Conservation (phyloP, 2,329 filamentous ascomycete genomes). For the Alternaria dauci region DNA sequence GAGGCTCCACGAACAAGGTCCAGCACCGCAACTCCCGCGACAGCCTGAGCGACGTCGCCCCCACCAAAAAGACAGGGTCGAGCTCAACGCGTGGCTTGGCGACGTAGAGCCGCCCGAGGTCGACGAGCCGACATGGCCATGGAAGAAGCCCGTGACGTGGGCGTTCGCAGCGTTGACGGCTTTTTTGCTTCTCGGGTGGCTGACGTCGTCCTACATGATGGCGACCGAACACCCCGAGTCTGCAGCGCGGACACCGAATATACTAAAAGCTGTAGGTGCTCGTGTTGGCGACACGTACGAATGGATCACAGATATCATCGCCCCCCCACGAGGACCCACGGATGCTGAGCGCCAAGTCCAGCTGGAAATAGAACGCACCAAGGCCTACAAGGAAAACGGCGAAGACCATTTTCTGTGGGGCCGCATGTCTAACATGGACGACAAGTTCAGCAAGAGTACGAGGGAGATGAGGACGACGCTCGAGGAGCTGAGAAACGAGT, state of each 20-base stretch:
- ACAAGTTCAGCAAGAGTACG: background rate
- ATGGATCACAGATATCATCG: constrained; percentile 25
- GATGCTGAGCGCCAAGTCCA: background rate
- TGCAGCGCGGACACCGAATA: constrained; percentile 12
- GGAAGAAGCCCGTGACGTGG: constrained; percentile 18
- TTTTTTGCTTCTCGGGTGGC: constrained; percentile 5
- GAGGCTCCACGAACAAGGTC: constrained; percentile 25
- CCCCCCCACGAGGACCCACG: constrained; percentile 23
- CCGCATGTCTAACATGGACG: constrained; percentile 25
- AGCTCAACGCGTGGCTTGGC: constrained; percentile 31
- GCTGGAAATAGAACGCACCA: background rate
- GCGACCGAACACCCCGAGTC: constrained; percentile 13
- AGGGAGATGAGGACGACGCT: constrained; percentile 27
- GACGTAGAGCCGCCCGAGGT: constrained; percentile 20
- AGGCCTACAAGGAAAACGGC: constrained; percentile 11
- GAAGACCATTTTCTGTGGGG: constrained; percentile 29
- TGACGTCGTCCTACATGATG: constrained; percentile 8
- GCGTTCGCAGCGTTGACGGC: constrained; percentile 21
- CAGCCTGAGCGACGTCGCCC: constrained; percentile 10
- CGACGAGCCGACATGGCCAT: constrained; percentile 28
- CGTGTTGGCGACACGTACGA: constrained; percentile 29
- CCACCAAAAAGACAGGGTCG: constrained; percentile 17
- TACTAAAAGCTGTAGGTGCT: constrained; percentile 21
- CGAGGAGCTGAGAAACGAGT: constrained; percentile 29
- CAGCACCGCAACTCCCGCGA: constrained; percentile 12